These are phyloP conservation scores for Linum lewisii DNA, from an alignment of 345 rosid species.

Conservation along the genomic window DNA sequence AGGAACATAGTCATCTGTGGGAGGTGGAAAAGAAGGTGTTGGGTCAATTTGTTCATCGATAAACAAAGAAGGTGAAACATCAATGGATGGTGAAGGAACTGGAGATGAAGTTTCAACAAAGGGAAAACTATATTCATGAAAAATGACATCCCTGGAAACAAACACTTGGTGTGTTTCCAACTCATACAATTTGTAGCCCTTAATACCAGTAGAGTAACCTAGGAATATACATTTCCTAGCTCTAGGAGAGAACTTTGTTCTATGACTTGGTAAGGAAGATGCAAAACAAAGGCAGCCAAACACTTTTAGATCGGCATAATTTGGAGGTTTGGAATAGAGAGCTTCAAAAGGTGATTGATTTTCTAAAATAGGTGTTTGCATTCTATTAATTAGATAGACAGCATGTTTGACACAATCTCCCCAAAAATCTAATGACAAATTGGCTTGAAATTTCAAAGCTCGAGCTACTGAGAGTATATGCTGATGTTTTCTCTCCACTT, in stretches of 20 bases:
- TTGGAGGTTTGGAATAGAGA: background rate
- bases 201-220: background rate
- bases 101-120: background rate
- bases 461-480: too few species aligned
- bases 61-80: too few species aligned
- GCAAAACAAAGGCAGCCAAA: slow-evolving; percentile 6
- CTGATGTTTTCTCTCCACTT: too few species aligned
- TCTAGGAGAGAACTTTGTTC: too few species aligned
- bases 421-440: background rate
- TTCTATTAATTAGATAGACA: background rate
- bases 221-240: background rate
- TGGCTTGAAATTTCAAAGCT: background rate
- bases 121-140: background rate
- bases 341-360: background rate
- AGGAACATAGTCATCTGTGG: too few species aligned
- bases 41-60: too few species aligned
- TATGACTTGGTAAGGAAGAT: background rate
- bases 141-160: background rate
- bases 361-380: background rate
- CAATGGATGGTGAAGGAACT: too few species aligned
- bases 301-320: background rate
- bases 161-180: background rate
- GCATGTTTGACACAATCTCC: background rate
- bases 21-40: too few species aligned
- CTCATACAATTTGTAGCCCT: background rate